Conservation (phyloP, 2,329 filamentous ascomycete genomes). For the Colletotrichum liaoningense region DNA sequence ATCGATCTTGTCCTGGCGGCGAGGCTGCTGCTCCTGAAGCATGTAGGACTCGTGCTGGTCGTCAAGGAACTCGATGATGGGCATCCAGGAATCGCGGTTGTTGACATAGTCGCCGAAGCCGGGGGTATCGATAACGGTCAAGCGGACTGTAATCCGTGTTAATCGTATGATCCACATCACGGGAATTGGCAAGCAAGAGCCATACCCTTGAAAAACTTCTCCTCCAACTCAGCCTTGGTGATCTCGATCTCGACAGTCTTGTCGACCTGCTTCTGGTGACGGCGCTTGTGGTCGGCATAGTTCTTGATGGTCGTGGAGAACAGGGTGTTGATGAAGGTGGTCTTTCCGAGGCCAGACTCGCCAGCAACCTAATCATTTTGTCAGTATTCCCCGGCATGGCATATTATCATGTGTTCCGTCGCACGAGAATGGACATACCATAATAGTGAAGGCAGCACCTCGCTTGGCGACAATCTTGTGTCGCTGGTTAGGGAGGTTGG, state of each 20-base stretch:
- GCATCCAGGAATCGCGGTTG: constrained; percentile 99
- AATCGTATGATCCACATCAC: constrained; percentile 18
- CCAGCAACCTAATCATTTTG: constrained; percentile 80
- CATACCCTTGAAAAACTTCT: constrained; percentile 99
- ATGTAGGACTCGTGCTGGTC: constrained; percentile 99
- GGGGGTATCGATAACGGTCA: constrained; percentile 98
- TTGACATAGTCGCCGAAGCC: constrained; percentile 99
- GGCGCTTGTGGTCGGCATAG: constrained; percentile 99
- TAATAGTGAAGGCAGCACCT: constrained; percentile 98
- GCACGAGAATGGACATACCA: constrained; percentile 71
- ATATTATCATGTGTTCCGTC: neutral
- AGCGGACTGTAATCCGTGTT: constrained; percentile 75
- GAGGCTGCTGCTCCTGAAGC: constrained; percentile 99
- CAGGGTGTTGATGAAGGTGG: constrained; percentile 99
- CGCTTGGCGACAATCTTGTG: constrained; percentile 83
- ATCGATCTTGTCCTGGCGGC: constrained; percentile 98
- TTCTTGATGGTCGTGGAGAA: constrained; percentile 99
- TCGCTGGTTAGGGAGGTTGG: constrained; percentile 79
- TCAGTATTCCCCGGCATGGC: neutral
- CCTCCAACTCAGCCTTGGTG: constrained; percentile 98
- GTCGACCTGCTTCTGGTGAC: constrained; percentile 99
- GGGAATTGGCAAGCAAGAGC: neutral
- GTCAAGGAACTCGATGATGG: constrained; percentile 99
- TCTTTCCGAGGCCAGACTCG: constrained; percentile 98
- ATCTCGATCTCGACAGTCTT: constrained; percentile 99